A percentile compares a stretch with the other conserved stretches of the same genome.
Conservation (phyloP, 371 early-diverging fungal genomes). For the Rhizopus stolonifer region DNA sequence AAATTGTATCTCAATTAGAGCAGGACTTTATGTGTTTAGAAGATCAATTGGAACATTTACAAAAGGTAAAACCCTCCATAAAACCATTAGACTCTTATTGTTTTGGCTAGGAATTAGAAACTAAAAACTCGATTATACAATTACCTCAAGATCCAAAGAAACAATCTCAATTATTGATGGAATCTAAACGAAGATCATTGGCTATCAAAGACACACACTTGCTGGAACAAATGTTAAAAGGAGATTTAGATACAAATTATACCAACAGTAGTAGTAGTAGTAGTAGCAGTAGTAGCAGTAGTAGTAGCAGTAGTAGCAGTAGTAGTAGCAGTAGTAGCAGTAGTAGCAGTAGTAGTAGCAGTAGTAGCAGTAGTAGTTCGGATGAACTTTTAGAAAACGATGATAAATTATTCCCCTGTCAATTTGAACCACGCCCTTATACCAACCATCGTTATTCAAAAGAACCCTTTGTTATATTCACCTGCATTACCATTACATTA, state of each 20-base stretch:
- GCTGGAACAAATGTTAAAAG: slow-evolving; percentile 45
- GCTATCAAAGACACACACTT: slow-evolving; percentile 47
- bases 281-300: neutral
- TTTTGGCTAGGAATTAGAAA: slow-evolving; percentile 24
- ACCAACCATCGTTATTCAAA: slow-evolving; percentile 21
- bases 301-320: neutral
- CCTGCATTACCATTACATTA: slow-evolving; percentile 34
- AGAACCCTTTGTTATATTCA: slow-evolving; percentile 41
- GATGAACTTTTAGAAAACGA: neutral
- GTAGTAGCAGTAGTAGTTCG: neutral
- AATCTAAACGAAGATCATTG: slow-evolving; percentile 45
- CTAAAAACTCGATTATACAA: slow-evolving; percentile 13
- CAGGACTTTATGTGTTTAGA: slow-evolving; percentile 49
- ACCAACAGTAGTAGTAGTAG: no score
- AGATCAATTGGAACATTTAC: slow-evolving; percentile 44
- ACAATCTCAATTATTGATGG: slow-evolving; percentile 54
- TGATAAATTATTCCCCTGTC: slow-evolving; percentile 11
- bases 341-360: neutral
- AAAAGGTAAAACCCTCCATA: slow-evolving; percentile 35
- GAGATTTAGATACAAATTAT: slow-evolving; percentile 26
- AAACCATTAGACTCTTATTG: neutral
- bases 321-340: neutral
- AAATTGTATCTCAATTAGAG: slow-evolving; percentile 51
- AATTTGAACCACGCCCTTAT: slow-evolving; percentile 15
- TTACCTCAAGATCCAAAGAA: slow-evolving; percentile 34